phyloP scores from a whole-genome alignment of 257 asterid genomes.

The Vinca minor region DNA sequence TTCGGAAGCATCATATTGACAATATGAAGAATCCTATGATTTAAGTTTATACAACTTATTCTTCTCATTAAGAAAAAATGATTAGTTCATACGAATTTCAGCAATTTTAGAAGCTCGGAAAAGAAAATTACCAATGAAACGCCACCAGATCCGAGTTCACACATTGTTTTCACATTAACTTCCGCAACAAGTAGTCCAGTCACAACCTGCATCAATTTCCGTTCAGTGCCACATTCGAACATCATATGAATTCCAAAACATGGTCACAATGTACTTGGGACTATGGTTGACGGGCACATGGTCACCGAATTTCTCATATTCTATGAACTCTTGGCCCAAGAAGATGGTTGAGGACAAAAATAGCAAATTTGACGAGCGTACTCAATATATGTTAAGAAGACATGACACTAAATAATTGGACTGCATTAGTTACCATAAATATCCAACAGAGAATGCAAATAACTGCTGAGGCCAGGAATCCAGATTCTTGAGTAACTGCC shows the following conservation, averaged over 20 bases:
- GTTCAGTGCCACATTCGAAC: constrained; percentile 9
- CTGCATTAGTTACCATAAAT: constrained; percentile 52
- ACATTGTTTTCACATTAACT: constrained; percentile 95
- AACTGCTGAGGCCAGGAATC: constrained; percentile 72
- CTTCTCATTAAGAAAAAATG: not conserved
- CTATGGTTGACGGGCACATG: not conserved
- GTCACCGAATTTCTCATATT: not conserved
- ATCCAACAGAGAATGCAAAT: constrained; percentile 76
- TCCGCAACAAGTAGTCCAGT: constrained; percentile 94
- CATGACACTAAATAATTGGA: not conserved
- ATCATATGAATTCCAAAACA: not conserved
- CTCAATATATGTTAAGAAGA: not conserved
- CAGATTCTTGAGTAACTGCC: constrained; percentile 90
- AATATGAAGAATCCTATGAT: not conserved
- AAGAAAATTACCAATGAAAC: constrained; percentile 73
- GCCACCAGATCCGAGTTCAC: constrained; percentile 91
- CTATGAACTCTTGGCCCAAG: not conserved
- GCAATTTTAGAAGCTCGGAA: constrained; percentile 4
- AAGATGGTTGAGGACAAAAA: not conserved
- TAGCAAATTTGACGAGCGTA: not conserved
- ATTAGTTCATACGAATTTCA: not conserved
- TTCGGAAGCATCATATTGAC: not conserved
- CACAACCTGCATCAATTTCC: constrained; percentile 44
- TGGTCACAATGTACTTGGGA: not conserved
- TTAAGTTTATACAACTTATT: not conserved